Evolutionary conservation across 306 rosid genomes (phyloP).

Genomic region (Abrus precatorius): DNA sequence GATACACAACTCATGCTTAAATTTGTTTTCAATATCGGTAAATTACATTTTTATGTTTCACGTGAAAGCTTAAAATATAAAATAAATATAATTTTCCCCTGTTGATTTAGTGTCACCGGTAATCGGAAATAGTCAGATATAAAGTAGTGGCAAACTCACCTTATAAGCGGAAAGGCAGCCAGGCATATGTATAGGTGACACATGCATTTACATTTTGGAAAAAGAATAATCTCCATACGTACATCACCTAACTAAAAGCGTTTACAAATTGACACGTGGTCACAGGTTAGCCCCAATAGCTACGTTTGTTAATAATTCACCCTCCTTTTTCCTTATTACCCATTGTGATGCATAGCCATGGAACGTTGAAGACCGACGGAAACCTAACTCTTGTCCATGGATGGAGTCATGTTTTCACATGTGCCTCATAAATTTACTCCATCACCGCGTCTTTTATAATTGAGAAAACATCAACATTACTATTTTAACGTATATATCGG

Average conservation of each 20-base stretch:
- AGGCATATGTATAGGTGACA: slow-evolving; percentile 22
- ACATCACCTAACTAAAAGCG: slow-evolving; percentile 31
- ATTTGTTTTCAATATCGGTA: not conserved
- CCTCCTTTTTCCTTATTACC: not conserved
- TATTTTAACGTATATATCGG: not conserved
- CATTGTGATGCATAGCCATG: not conserved
- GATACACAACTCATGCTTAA: no score
- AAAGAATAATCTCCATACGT: not conserved
- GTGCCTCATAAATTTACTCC: slow-evolving; percentile 7
- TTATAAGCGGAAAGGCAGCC: slow-evolving; percentile 49
- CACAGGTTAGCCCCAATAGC: not conserved
- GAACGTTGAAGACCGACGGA: slow-evolving; percentile 3
- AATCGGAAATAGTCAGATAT: not conserved
- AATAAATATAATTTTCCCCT: not conserved
- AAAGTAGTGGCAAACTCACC: slow-evolving; percentile 20
- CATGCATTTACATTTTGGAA: slow-evolving; percentile 33
- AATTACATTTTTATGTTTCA: not conserved
- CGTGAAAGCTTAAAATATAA: not conserved
- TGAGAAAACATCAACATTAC: not conserved
- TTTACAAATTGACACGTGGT: slow-evolving; percentile 34
- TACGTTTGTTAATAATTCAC: slow-evolving; percentile 23
- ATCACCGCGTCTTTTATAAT: not conserved
- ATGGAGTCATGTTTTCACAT: slow-evolving; percentile 11
- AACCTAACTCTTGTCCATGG: slow-evolving; percentile 33
- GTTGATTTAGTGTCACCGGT: not conserved